Base-by-base conservation (phyloP, 306 rosid species). In the Aeschynomene evenia region DNA sequence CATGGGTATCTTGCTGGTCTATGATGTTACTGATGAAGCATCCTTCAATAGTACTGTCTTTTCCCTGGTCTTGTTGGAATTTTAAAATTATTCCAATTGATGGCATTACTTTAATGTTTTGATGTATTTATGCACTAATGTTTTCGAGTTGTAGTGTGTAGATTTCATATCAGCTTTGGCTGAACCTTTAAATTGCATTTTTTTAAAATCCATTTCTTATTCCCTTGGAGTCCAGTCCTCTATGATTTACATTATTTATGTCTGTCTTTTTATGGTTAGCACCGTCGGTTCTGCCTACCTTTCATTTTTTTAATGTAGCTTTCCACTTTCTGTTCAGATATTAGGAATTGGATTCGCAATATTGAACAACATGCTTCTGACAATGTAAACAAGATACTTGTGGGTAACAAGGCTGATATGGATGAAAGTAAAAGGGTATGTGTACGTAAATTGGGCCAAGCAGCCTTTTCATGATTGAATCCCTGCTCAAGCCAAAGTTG, bases 341-440 rank as follows among this genome's bases (percentile, higher is more conserved):
- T 89, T 77, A 84, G 82, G 84, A 89, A 89, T 83, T 89, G 96
- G 96, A 89, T 89, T 74, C 92, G 90, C 83, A 89, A 89, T 69
- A 89, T 89, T 57, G 96, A 89, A 68, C 96, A 89, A 52, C 92
- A 89, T 77, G 96, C 96, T 54, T 89, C 96, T 71, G 96, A 78
- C 79, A 89, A 79, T 79, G 96, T 89, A 73, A 84, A 84, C 81
- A 89, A 86, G 88, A 79, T 89, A 72, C 85, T 89, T 61, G 96
- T 89, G 53, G 96, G 88, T 42, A 89, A 89, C 83, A 89, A 89
- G 88, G 96, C 96, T 79, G 96, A 89, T 75, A 89, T 89, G 91
- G 96, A 86, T 84, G 96, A 89, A 82, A 89, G 91, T 81, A 85
- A 74, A 82, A 82, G 94, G 91, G 96, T 87, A 76, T 31, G 83